Conservation (phyloP, 371 early-diverging fungal genomes). For the Circinella umbellata region DNA sequence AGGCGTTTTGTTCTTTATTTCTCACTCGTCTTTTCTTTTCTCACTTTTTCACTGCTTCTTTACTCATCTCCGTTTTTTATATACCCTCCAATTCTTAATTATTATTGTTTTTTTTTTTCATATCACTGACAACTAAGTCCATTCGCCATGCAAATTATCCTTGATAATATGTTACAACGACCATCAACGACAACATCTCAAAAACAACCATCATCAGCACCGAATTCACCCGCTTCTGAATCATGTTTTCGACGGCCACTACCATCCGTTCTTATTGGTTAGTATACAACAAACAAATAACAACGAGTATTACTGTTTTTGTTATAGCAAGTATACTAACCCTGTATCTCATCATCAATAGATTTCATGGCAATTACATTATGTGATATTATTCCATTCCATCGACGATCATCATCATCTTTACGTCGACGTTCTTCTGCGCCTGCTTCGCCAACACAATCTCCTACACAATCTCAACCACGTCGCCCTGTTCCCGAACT, state of each 20-base stretch:
- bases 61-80: background rate
- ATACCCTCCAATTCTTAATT: slow-evolving; percentile 2
- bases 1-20: slow-evolving; percentile 7
- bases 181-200: background rate
- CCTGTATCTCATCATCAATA: background rate
- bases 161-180: slow-evolving; percentile 5
- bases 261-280: slow-evolving; percentile 30
- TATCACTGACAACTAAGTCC: background rate
- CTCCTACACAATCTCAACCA: background rate
- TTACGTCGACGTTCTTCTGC: background rate
- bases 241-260: slow-evolving; percentile 14
- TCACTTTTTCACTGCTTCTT: no score
- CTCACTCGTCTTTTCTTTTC: background rate
- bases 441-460: background rate
- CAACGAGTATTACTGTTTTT: background rate
- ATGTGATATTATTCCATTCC: slow-evolving; percentile 23
- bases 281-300: background rate
- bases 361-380: slow-evolving; percentile 30
- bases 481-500: slow-evolving; percentile 45
- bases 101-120: slow-evolving; percentile 1
- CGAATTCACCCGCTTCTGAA: background rate
- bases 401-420: background rate
- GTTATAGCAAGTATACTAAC: background rate
- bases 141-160: slow-evolving; percentile 18
- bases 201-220: background rate